Conservation (phyloP, 163 green algal species). For the Smithsoniella earleae region DNA sequence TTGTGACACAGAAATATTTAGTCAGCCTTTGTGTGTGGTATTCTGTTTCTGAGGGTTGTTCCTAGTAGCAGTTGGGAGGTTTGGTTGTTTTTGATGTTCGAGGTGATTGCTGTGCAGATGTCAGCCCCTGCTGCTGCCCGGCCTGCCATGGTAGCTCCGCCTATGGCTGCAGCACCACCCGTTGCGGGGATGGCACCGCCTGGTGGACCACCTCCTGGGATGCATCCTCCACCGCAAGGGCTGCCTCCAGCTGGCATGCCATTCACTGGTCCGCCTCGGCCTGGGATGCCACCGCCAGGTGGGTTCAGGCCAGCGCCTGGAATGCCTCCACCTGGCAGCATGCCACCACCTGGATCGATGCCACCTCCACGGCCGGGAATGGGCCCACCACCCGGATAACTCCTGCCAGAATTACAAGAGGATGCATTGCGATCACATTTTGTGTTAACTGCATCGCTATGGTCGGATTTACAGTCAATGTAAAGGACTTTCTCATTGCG, state of each 20-base stretch:
- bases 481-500: too few species aligned
- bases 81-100: too few species aligned
- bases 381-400: slow-evolving; percentile 12
- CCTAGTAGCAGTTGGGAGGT: too few species aligned
- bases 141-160: slow-evolving; percentile 39
- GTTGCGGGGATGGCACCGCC: slow-evolving; percentile 39
- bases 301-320: slow-evolving; percentile 34
- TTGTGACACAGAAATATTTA: too few species aligned
- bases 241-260: slow-evolving; percentile 38
- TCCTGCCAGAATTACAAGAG: too few species aligned
- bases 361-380: slow-evolving; percentile 16
- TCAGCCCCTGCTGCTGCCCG: slow-evolving; percentile 35
- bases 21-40: too few species aligned
- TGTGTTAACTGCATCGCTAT: too few species aligned
- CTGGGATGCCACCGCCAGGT: slow-evolving; percentile 34
- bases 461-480: too few species aligned
- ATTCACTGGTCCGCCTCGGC: slow-evolving; percentile 20
- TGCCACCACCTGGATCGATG: slow-evolving; percentile 2
- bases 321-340: slow-evolving; percentile 52
- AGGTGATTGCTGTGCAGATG: slow-evolving; percentile 27
- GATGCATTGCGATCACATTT: too few species aligned
- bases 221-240: slow-evolving; percentile 30
- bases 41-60: too few species aligned
- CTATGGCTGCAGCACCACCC: slow-evolving; percentile 33
- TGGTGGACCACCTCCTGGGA: slow-evolving; percentile 36